phyloP scores from a whole-genome alignment of 2,329 filamentous ascomycete genomes.

The Apiospora malaysiana region DNA sequence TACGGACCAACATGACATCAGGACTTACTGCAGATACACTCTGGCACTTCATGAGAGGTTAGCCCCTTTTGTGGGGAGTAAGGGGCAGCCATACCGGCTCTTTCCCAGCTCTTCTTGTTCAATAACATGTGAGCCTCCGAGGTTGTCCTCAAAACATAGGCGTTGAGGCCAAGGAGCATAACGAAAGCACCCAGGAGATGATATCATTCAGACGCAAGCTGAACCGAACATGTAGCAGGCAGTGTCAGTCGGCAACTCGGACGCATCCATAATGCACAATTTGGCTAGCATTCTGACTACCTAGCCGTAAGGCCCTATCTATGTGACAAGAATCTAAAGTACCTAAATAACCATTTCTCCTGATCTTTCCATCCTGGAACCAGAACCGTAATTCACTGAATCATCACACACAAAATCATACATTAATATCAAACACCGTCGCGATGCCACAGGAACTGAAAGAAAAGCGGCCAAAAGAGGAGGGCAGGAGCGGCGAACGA shows the following conservation, averaged over 20 bases:
- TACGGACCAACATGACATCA: too few relatives aligned
- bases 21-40: too few relatives aligned
- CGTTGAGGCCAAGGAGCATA: too few relatives aligned
- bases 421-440: constrained; percentile 14
- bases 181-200: too few relatives aligned
- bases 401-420: constrained; percentile 3
- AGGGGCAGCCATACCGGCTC: too few relatives aligned
- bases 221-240: background rate
- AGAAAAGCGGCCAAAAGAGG: background rate
- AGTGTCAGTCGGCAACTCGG: background rate
- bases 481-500: background rate
- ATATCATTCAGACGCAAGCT: too few relatives aligned
- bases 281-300: background rate
- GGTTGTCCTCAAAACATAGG: too few relatives aligned
- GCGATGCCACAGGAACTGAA: background rate
- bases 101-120: too few relatives aligned
- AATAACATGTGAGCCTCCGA: too few relatives aligned
- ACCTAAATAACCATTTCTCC: constrained; percentile 1
- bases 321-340: constrained; percentile 2
- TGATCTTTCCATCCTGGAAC: background rate
- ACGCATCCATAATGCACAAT: background rate
- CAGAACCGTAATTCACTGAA: background rate
- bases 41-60: too few relatives aligned
- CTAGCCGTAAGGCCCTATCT: background rate
- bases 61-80: too few relatives aligned